A percentile compares a stretch with the other conserved stretches of the same genome.
Conservation (phyloP, 129 eudicot species). For the Helianthus annuus region HanXRQr2.0-SUNRISE NC_035441.2:154257331-154257830, state of each 20-base stretch:
- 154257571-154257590: neutral
- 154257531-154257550: slow-evolving; percentile 29
- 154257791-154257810: too few relatives aligned
- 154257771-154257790: too few relatives aligned
- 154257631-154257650: too few relatives aligned
- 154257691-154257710: too few relatives aligned
- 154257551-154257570: slow-evolving; percentile 31
- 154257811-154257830: too few relatives aligned
- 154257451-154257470: slow-evolving; percentile 20
- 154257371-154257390: slow-evolving; percentile 16
- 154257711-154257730: too few relatives aligned
- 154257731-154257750: too few relatives aligned
- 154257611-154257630: too few relatives aligned
- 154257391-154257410: slow-evolving; percentile 10
- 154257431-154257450: slow-evolving; percentile 17
- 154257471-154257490: slow-evolving; percentile 17
- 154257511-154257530: neutral
- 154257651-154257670: too few relatives aligned
- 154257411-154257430: slow-evolving; percentile 33
- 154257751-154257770: too few relatives aligned
- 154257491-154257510: slow-evolving; percentile 17
- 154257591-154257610: too few relatives aligned
- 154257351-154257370: neutral
- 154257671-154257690: too few relatives aligned
- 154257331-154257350: neutral